A percentile compares a stretch with the other conserved stretches of the same genome.
Conservation (phyloP, 2,329 filamentous ascomycete genomes). For the Trichophyton simii region DNA sequence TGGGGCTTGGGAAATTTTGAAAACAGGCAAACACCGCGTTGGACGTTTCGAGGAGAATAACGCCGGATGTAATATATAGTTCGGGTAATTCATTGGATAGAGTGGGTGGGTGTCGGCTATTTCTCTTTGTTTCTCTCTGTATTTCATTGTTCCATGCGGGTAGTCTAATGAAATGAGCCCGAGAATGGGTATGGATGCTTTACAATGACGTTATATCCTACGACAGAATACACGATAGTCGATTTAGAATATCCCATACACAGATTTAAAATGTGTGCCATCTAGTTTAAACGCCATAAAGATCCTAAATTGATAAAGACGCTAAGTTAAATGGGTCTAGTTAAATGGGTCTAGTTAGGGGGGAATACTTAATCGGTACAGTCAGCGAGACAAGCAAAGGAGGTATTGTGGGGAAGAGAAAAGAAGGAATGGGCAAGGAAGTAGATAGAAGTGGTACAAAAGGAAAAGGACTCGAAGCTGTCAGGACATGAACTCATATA, state of each 20-base stretch:
- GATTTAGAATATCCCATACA: neutral
- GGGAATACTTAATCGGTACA: neutral
- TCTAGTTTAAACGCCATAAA: neutral
- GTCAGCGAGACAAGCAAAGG: neutral
- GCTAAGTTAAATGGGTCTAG: conserved; percentile 2
- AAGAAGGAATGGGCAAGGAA: neutral
- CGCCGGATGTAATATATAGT: neutral
- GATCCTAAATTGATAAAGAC: neutral
- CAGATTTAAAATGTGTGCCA: neutral
- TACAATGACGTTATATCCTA: neutral
- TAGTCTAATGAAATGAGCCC: neutral
- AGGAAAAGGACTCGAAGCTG: neutral
- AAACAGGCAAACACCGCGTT: neutral
- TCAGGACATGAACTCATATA: neutral
- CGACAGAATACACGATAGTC: neutral
- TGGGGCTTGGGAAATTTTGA: conserved; percentile 59
- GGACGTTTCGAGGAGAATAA: neutral
- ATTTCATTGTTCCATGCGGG: neutral
- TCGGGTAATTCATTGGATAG: neutral
- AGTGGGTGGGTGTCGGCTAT: neutral
- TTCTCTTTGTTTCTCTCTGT: neutral
- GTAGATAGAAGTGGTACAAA: neutral
- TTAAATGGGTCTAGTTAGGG: neutral
- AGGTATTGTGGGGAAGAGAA: neutral
- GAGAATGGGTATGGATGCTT: neutral